Conservation (phyloP, 495 filamentous ascomycete genomes). For the Trichoderma virens region DNA sequence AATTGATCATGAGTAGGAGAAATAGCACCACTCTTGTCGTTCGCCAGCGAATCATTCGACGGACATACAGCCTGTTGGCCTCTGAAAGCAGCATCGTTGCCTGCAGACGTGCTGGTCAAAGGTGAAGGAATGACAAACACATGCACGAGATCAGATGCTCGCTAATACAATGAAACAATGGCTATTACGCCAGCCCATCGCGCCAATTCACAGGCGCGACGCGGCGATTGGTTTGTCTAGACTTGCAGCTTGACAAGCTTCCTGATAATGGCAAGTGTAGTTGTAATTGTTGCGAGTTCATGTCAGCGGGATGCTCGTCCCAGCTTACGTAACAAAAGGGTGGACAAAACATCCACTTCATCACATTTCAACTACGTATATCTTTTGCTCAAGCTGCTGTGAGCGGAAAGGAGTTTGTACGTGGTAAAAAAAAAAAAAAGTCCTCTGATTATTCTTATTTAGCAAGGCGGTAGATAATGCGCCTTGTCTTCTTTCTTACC, state of each 20-base stretch:
- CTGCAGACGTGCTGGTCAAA: not conserved
- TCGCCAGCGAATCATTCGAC: constrained; percentile 17
- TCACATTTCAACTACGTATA: no score
- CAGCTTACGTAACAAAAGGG: not conserved
- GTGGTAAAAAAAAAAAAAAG: no score
- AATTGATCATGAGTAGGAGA: constrained; percentile 16
- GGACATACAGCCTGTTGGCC: not conserved
- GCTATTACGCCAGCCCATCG: not conserved
- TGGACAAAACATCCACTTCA: not conserved
- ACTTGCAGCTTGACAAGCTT: not conserved
- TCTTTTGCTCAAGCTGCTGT: no score
- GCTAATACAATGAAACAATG: not conserved
- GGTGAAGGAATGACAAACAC: not conserved
- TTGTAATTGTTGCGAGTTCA: not conserved
- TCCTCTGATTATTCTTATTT: not conserved
- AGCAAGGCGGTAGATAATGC: not conserved
- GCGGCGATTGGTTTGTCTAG: not conserved
- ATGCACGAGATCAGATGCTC: not conserved
- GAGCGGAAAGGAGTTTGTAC: no score
- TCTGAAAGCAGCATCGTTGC: not conserved
- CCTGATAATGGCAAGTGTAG: not conserved
- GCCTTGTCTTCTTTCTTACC: not conserved
- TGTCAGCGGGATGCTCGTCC: not conserved
- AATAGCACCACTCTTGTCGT: constrained; percentile 16
- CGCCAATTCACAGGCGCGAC: not conserved